These are phyloP conservation scores for Rhizopogon sp. DNA, from an alignment of 768 basidiomycete genomes.

Conservation along the genomic window DNA sequence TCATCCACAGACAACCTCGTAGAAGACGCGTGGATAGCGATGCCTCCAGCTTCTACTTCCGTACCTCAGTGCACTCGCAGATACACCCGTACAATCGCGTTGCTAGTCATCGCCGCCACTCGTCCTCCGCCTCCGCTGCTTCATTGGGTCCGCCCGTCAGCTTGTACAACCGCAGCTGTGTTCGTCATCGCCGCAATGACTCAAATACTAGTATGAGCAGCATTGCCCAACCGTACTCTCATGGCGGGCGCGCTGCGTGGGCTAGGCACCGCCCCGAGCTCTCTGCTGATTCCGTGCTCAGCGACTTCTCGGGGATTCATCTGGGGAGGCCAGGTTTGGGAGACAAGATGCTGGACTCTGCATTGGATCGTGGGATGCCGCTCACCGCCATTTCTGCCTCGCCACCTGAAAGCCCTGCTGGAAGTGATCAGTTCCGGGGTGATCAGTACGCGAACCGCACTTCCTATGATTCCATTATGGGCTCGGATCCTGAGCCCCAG, in stretches of 20 bases:
- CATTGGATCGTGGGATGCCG: slow-evolving; percentile 44
- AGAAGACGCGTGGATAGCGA: slow-evolving; percentile 67
- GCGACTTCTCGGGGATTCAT: slow-evolving; percentile 54
- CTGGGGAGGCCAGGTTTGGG: slow-evolving; percentile 70
- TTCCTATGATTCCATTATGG: slow-evolving; percentile 66
- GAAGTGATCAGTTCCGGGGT: slow-evolving; percentile 8
- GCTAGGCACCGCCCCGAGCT: slow-evolving; percentile 48
- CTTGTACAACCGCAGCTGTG: slow-evolving; percentile 64
- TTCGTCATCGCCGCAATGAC: slow-evolving; percentile 48
- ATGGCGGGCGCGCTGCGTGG: slow-evolving; percentile 56
- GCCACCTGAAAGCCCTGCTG: slow-evolving; percentile 41
- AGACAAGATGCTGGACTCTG: slow-evolving; percentile 83
- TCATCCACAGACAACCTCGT: slow-evolving; percentile 34
- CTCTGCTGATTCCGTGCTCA: slow-evolving; percentile 63
- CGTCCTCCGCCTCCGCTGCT: slow-evolving; percentile 51
- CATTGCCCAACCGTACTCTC: slow-evolving; percentile 50
- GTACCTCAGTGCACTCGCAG: slow-evolving; percentile 20
- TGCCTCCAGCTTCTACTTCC: slow-evolving; percentile 74
- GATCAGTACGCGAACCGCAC: slow-evolving; percentile 27
- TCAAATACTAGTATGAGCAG: slow-evolving; percentile 58
- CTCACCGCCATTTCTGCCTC: slow-evolving; percentile 64
- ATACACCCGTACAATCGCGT: slow-evolving; percentile 32
- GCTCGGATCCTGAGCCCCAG: slow-evolving; percentile 38
- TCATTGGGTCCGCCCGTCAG: slow-evolving; percentile 65
- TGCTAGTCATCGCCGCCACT: slow-evolving; percentile 50